These are phyloP conservation scores for Bryum argenteum DNA, from an alignment of 225 moss, liverwort and hornwort genomes.

Conservation along the genomic window DNA sequence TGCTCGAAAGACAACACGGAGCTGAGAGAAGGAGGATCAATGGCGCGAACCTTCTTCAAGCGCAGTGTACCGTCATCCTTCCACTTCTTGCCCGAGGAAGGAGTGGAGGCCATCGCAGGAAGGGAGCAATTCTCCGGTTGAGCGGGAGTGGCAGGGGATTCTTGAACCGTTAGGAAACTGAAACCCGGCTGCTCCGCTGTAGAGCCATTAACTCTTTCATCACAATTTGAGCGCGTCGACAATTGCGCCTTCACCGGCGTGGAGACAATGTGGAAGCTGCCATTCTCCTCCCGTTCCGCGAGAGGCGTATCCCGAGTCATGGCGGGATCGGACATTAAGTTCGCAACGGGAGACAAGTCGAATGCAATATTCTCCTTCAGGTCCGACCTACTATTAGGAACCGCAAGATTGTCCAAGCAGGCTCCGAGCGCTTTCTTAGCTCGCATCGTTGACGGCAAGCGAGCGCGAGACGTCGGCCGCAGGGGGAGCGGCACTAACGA, in stretches of 20 bases:
- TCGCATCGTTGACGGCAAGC: conserved; percentile 77
- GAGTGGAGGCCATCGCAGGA: conserved; percentile 41
- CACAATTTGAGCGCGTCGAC: neutral
- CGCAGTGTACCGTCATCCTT: conserved; percentile 85
- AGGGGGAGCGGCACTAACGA: conserved; percentile 59
- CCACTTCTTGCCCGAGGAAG: conserved; percentile 73
- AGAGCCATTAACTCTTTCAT: conserved; percentile 23
- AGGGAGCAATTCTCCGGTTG: conserved; percentile 32
- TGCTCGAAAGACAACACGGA: conserved; percentile 4
- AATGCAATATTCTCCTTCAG: conserved; percentile 52
- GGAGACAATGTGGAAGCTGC: conserved; percentile 28
- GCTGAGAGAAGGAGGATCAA: conserved; percentile 6
- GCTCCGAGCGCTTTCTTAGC: conserved; percentile 63
- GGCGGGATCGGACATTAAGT: conserved; percentile 39
- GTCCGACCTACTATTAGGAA: conserved; percentile 15
- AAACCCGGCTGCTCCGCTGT: conserved; percentile 45
- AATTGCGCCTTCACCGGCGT: conserved; percentile 32
- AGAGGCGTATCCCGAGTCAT: neutral
- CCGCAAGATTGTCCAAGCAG: conserved; percentile 45
- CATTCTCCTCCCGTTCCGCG: conserved; percentile 20
- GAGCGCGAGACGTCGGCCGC: conserved; percentile 73
- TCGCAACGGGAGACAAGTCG: conserved; percentile 45
- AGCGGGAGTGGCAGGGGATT: conserved; percentile 40
- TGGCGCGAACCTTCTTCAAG: conserved; percentile 75
- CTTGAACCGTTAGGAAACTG: conserved; percentile 56